Evolutionary conservation across 352 stramenopile species (phyloP).

Genomic region (Albugo candida): DNA sequence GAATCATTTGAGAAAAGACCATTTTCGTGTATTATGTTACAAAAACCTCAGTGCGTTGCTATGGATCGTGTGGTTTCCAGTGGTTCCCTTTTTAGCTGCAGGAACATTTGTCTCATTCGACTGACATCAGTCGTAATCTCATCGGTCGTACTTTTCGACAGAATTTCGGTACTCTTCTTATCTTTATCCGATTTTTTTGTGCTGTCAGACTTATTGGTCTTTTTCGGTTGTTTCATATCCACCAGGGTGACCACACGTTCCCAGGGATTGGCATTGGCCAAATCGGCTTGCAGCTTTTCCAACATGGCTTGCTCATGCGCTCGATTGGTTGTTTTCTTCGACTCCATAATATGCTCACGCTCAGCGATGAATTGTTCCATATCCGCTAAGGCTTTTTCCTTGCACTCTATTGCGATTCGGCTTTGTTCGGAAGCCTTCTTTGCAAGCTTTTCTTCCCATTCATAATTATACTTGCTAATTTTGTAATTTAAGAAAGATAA

Average conservation of each 20-base stretch:
- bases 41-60: conserved; percentile 1
- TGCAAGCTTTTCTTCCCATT: conserved; percentile 47
- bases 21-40: conserved; percentile 5
- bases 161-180: conserved; percentile 5
- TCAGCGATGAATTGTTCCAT: conserved; percentile 72
- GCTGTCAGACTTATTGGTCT: conserved; percentile 12
- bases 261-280: conserved; percentile 89
- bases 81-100: conserved; percentile 85
- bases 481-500: neutral
- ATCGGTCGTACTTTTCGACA: conserved; percentile 19
- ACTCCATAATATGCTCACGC: conserved; percentile 70
- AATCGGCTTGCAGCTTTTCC: conserved; percentile 86
- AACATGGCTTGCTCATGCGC: conserved; percentile 86
- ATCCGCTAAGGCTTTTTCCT: conserved; percentile 16
- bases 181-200: neutral
- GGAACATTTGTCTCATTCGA: conserved; percentile 86
- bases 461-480: conserved; percentile 45
- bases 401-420: conserved; percentile 20
- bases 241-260: conserved; percentile 87
- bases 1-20: conserved; percentile 3
- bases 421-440: conserved; percentile 48
- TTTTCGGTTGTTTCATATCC: conserved; percentile 67
- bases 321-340: conserved; percentile 84
- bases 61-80: conserved; percentile 47
- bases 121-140: conserved; percentile 72